phyloP scores from a whole-genome alignment of 1,284 basidiomycete genomes.

The Acaromyces ingoldii region DNA sequence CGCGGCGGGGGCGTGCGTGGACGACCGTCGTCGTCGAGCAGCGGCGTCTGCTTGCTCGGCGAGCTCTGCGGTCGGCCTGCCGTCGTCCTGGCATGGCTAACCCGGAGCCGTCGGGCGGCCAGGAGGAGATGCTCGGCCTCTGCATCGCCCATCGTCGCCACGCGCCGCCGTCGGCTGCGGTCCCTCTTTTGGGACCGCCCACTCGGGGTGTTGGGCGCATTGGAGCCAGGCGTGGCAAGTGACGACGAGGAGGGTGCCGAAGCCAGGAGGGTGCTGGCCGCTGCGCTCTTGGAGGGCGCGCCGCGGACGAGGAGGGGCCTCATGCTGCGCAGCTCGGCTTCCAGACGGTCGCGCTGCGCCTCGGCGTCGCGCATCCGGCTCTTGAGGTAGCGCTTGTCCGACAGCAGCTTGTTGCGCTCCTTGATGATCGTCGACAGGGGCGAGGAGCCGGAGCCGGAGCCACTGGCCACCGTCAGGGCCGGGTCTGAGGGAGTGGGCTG shows the following conservation, averaged over 20 bases:
- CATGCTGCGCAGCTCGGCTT: conserved; percentile 41
- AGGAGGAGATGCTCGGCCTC: conserved; percentile 53
- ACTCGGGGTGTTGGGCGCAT: neutral
- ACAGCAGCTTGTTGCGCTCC: conserved; percentile 45
- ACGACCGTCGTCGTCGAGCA: conserved; percentile 4
- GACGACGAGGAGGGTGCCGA: neutral
- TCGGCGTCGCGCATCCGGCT: conserved; percentile 43
- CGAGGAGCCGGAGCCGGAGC: conserved; percentile 19
- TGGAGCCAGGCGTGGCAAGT: neutral
- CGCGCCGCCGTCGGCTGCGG: conserved; percentile 22
- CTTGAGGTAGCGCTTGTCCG: conserved; percentile 47
- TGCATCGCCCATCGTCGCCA: conserved; percentile 52
- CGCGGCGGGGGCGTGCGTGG: conserved; percentile 9
- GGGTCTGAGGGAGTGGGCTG: conserved; percentile 10
- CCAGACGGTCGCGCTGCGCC: conserved; percentile 43
- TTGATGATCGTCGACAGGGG: conserved; percentile 28
- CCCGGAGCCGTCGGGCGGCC: conserved; percentile 48
- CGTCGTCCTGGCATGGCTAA: no score
- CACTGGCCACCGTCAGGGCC: conserved; percentile 15
- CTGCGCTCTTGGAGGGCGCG: conserved; percentile 6
- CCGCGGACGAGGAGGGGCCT: conserved; percentile 42
- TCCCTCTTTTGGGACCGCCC: conserved; percentile 14
- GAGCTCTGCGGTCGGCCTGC: no score
- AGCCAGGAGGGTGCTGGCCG: neutral
- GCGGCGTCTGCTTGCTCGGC: conserved; percentile 21